Base-by-base conservation (phyloP, 1,284 basidiomycete species). In the Ceratobasidium theobromae region DNA sequence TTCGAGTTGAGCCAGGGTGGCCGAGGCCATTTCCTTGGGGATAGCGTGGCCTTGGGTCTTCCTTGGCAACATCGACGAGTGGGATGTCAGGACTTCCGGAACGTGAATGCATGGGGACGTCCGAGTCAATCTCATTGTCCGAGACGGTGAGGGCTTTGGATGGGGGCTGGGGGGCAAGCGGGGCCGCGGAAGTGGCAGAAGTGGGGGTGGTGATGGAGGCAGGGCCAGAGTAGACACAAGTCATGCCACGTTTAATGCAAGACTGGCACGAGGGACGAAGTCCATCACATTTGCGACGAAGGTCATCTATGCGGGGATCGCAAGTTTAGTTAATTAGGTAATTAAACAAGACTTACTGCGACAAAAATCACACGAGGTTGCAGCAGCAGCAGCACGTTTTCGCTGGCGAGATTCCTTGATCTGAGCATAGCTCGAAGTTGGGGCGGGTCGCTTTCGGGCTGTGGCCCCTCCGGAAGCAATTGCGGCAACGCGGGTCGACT, bases 281-380 rank as follows among this genome's bases (percentile, higher is more conserved):
- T 11, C 54, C 54, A 28, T 57, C 54, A 25, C 54, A 57, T 40
- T 57, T 57, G 38, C 54, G 54, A 32, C 54, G 54, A 21, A 57
- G 54, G 40, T 57, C 54, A 45, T 57, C 54, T 57, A 27, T 25
- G n/a, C n/a, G n/a, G n/a, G 11, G 9, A 21, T 18, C 28, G n/a
- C 41, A 9, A 54, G 21, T 40, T 9, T 16, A n/a, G 33, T 4
- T 4, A 21, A 53, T n/a, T 16, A 9, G 5, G 4, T 5, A 33
- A n/a, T 53, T 51, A 30, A 33, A 35, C 6, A 21, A 11, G 9
- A 57, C 54, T 57, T 18, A 57, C 54, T 57, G n/a, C 54, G 35
- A 28, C 54, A 57, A 57, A 57, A 57, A 40, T 57, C 54, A 40
- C 54, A 57, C 38, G 54, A 57, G 9, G 54, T 57, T 40, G 32